Percentiles rank a stretch among this genome's conserved stretches.
Conservation (phyloP, 345 rosid species). For the Populus ilicifolia region DNA sequence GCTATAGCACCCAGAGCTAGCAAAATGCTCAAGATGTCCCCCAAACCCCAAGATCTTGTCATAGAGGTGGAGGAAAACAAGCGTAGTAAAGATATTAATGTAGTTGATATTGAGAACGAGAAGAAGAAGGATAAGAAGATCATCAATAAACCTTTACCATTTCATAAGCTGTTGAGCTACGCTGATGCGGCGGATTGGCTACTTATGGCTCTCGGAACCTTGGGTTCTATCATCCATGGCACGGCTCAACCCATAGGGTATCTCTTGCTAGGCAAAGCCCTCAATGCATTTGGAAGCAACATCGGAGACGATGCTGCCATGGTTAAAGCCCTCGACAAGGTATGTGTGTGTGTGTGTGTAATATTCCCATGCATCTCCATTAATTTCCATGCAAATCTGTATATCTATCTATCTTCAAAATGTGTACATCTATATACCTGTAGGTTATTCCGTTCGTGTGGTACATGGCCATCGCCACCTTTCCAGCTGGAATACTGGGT, state of each 20-base stretch:
- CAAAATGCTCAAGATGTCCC: not conserved
- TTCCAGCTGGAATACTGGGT: conserved; percentile 72
- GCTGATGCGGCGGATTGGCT: conserved; percentile 54
- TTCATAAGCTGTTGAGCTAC: conserved; percentile 45
- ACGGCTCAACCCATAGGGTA: conserved; percentile 60
- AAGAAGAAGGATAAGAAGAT: not conserved
- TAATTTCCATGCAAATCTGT: not conserved
- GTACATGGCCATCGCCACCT: conserved; percentile 67
- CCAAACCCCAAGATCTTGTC: not conserved
- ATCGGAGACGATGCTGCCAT: conserved; percentile 21
- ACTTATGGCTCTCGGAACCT: conserved; percentile 48
- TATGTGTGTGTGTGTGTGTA: not conserved
- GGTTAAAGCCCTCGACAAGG: conserved; percentile 44
- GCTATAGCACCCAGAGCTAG: not conserved
- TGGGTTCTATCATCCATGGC: conserved; percentile 57
- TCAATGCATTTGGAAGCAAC: conserved; percentile 47
- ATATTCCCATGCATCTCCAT: not conserved
- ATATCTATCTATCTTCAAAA: not conserved
- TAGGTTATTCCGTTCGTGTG: conserved; percentile 60
- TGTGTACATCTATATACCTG: not conserved
- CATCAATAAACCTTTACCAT: conserved; percentile 19
- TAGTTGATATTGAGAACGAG: not conserved
- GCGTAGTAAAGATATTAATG: not conserved
- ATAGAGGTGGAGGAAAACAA: not conserved
- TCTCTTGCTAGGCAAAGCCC: conserved; percentile 55